Evolutionary conservation across 257 asterid genomes (phyloP).

Genomic region (Paraleonurus japonicus): DNA sequence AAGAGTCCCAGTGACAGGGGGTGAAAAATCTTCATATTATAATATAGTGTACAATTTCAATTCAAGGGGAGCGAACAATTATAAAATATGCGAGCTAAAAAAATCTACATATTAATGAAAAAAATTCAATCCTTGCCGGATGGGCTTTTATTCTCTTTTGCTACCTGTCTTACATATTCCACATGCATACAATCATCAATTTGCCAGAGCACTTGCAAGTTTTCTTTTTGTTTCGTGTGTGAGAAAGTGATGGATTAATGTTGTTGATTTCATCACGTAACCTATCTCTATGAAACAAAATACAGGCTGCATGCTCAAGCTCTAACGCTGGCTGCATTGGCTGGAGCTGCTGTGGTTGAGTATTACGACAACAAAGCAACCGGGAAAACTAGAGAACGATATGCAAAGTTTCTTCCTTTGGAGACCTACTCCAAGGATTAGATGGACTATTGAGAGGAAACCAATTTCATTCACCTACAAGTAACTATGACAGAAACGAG

Average conservation of each 20-base stretch:
- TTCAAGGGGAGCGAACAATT: too few species aligned
- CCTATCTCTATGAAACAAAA: not conserved
- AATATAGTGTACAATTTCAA: too few species aligned
- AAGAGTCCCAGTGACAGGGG: too few species aligned
- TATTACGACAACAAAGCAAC: conserved; percentile 23
- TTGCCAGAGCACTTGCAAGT: not conserved
- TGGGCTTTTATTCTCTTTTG: too few species aligned
- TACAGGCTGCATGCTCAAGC: conserved; percentile 55
- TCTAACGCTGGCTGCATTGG: conserved; percentile 48
- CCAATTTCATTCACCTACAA: not conserved
- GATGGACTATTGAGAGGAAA: not conserved
- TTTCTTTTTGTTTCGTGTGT: not conserved
- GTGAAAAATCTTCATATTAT: too few species aligned
- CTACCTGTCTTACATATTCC: too few species aligned
- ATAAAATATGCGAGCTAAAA: too few species aligned
- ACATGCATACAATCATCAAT: too few species aligned
- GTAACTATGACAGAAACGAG: not conserved
- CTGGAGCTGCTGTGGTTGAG: conserved; percentile 48
- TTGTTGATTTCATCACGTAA: not conserved
- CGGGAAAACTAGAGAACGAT: conserved; percentile 23
- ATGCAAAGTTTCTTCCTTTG: conserved; percentile 30
- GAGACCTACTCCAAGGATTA: conserved; percentile 32
- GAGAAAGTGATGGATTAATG: not conserved
- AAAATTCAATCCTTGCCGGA: too few species aligned
- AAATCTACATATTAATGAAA: too few species aligned